A percentile compares a stretch with the other conserved stretches of the same genome.
phyloP scores from a whole-genome alignment of 306 rosid genomes.

The Trifolium pratense region DNA sequence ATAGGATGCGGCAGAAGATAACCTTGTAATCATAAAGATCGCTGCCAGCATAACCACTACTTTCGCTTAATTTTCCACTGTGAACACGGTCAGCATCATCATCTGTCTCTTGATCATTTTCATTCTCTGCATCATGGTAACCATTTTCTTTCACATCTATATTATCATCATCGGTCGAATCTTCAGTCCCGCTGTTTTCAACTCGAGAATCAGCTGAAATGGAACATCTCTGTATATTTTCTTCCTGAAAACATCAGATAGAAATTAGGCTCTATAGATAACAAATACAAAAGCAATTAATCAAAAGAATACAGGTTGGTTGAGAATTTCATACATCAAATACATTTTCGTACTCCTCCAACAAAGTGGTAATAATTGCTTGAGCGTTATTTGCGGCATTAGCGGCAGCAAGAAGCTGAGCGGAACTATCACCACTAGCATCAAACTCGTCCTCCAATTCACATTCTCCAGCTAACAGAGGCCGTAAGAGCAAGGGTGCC shows the following conservation, averaged over 20 bases:
- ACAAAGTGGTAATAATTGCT: constrained; percentile 82
- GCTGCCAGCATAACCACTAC: constrained; percentile 97
- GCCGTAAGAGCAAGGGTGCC: constrained; percentile 98
- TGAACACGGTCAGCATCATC: constrained; percentile 85
- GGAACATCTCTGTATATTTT: constrained; percentile 87
- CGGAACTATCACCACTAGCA: constrained; percentile 84
- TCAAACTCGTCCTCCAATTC: constrained; percentile 96
- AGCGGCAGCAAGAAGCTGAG: constrained; percentile 99
- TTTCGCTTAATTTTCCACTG: constrained; percentile 95
- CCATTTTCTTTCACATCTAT: constrained; percentile 82
- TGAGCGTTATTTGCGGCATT: constrained; percentile 99
- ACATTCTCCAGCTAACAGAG: constrained; percentile 95
- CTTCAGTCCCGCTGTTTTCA: constrained; percentile 89
- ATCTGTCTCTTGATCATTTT: constrained; percentile 88
- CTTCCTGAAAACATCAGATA: constrained; percentile 73
- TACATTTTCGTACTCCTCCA: constrained; percentile 92
- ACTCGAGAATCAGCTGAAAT: constrained; percentile 95
- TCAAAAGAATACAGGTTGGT: neutral
- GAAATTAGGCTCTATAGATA: constrained; percentile 22
- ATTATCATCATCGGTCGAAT: constrained; percentile 86
- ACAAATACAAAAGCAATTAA: constrained; percentile 39
- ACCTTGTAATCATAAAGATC: constrained; percentile 99
- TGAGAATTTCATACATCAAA: constrained; percentile 74
- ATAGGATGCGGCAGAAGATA: constrained; percentile 34
- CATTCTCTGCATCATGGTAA: constrained; percentile 95